Evolutionary conservation across 139 green algal genomes (phyloP).

Genomic region (Chlorella vulgaris): DNA sequence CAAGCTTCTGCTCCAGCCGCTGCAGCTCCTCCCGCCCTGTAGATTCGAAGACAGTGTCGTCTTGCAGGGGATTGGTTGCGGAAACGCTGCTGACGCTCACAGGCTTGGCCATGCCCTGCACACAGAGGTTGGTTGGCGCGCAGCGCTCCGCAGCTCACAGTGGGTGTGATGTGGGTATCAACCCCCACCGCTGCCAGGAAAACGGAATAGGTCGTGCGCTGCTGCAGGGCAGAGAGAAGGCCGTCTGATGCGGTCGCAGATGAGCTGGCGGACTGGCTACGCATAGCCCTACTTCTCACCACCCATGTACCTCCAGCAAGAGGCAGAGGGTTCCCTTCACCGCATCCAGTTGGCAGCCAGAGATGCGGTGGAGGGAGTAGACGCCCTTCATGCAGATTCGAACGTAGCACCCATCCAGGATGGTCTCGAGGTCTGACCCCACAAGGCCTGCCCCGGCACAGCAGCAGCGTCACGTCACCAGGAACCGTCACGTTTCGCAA

Average conservation of each 20-base stretch:
- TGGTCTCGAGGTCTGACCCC: neutral
- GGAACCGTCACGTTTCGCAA: neutral
- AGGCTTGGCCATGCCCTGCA: no score
- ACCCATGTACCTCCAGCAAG: no score
- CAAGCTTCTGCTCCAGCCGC: neutral
- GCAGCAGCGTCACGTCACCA: neutral
- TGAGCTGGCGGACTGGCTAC: no score
- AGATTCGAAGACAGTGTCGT: neutral
- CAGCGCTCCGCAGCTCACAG: neutral
- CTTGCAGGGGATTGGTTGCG: neutral
- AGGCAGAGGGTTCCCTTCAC: no score
- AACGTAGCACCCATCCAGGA: neutral
- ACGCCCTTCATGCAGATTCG: neutral
- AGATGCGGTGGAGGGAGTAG: neutral
- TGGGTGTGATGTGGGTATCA: no score
- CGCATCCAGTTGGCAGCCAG: neutral
- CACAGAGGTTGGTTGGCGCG: neutral
- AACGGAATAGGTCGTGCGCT: no score
- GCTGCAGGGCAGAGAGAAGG: no score
- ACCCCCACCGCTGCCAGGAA: no score
- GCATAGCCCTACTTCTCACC: no score
- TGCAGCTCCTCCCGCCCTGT: neutral
- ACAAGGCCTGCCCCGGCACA: neutral
- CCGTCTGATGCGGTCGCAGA: no score
- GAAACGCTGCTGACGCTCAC: no score